Conservation (phyloP, 2,329 filamentous ascomycete species). For the Coleophoma crateriformis region DNA sequence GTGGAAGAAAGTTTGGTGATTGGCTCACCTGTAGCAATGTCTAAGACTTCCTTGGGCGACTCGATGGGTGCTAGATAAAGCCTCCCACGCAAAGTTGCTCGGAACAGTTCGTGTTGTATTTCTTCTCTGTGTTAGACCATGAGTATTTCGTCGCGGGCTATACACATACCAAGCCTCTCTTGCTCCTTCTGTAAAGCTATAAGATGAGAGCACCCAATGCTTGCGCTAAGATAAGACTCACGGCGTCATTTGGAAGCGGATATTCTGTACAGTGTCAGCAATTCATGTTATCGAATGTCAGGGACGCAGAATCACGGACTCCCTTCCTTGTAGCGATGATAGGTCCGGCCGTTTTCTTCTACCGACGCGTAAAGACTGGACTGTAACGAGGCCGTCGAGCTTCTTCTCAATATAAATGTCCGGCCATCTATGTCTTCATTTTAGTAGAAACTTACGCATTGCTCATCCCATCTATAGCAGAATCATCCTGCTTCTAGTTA, state of each 20-base stretch:
- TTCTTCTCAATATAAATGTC: background rate
- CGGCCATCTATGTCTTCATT: background rate
- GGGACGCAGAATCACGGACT: background rate
- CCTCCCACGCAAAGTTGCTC: background rate
- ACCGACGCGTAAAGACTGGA: background rate
- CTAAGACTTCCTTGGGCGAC: background rate
- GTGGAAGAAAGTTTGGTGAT: background rate
- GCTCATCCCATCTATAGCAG: background rate
- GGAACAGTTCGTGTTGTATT: background rate
- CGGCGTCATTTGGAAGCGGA: background rate
- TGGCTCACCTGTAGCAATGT: background rate
- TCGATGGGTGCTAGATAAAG: slow-evolving; percentile 1
- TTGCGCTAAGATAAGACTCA: background rate
- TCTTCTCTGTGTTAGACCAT: background rate
- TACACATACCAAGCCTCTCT: background rate
- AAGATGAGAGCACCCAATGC: background rate
- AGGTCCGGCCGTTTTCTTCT: slow-evolving; percentile 1
- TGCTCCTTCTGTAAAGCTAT: background rate
- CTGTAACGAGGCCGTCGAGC: background rate
- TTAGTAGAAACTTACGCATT: background rate
- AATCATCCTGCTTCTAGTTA: background rate
- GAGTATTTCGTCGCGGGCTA: background rate
- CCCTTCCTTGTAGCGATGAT: background rate
- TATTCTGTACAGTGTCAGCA: background rate
- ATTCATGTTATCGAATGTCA: background rate